Base-by-base conservation (phyloP, 2,329 filamentous ascomycete genomes). In the Penicillium sp. region DNA sequence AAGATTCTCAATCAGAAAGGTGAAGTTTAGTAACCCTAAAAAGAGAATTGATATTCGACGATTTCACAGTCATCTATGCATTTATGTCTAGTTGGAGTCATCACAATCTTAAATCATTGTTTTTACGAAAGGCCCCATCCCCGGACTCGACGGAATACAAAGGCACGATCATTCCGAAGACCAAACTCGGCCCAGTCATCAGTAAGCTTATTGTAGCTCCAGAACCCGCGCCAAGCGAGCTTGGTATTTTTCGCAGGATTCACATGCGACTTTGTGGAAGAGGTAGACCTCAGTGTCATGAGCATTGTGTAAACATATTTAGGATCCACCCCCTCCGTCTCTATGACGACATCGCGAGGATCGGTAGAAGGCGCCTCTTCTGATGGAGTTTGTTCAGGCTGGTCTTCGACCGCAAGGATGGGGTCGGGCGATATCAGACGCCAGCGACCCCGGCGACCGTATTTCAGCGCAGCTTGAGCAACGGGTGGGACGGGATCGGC, bases 301-400 rank as follows among this genome's bases (percentile, higher is more conserved):
- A 93, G 86, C 83, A 97, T 87, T 42, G 87, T 83, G 70, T 94
- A 96, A 56, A 86, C 83, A 72, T 97, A 97, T 73, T 91, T 90
- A 0, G 81, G 65, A 13, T 83, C 83, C 0, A 86, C 85, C 16
- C 92, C 92, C 67, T 95, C 90, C 0, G 92, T 96, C 74, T 99
- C 93, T 7, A 99, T 77, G 54, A 87, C 81, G 0, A 97, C 57
- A 51, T 90, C 86, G 10, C 88, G 69, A 6, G 71, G 66, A 45
- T 75, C 74, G 4, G 59, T 62, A 47, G 53, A 38, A 28, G 47
- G 18, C 39, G 61, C 64, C 28, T 24, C 60, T 6, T 60, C 51
- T 9, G 54, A 56, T 5, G 65, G 52, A 3, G 38, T 42, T 7
- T 79, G 81, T 6, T 47, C 34, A 10, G 48, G 57, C 18, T 49